Evolutionary conservation across 1,284 basidiomycete species (phyloP), one percentile per base, ranked within the genome.

Genomic region (Hymenochaete sp.): DNA sequence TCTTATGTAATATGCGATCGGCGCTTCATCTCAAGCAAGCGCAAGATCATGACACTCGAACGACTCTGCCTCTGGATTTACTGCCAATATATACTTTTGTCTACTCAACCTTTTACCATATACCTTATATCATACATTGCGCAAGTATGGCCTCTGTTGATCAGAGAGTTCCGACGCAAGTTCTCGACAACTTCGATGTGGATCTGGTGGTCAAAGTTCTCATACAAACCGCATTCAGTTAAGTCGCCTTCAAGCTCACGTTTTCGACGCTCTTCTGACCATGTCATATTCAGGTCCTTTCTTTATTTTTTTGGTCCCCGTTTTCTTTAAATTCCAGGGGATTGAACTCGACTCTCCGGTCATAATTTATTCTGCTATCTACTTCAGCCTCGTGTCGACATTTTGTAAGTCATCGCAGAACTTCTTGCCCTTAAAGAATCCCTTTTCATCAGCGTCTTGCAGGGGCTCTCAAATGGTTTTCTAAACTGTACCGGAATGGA

Each of bases 171-270:
- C 47, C 50, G 13, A 31, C 50, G 13, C 47, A 40, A 39, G 41
- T 56, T 3, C 54, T 56, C 40, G 57, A 60, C 46, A 48, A 50
- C 41, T 46, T 59, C 8, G 81, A 88, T 62, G 52, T 88, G 42
- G 86, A 89, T 62, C 67, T 88, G 43, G 60, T 88, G 36, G 62
- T 86, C 53, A 87, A 85, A 64, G 82, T 89, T 44, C 66, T 90
- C 42, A 64, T 69, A 33, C 75, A 86, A 57, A 92, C 88, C 0
- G 66, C 71, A 25, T 84, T 92, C 67, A 86, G 86, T 85, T 38
- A 49, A 61, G 79, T 64, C 13, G 25, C 25, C 42, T 32, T 31
- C 36, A 29, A 32, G 19, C 36, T 36, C 19, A 36, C 13, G 39
- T 37, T 42, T 25, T 29, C 6, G 28, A 35, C 44, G 31, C 25